These are phyloP conservation scores for Scheffersomyces illinoinensis DNA, from an alignment of 1,139 yeast genomes.

Conservation along the genomic window DNA sequence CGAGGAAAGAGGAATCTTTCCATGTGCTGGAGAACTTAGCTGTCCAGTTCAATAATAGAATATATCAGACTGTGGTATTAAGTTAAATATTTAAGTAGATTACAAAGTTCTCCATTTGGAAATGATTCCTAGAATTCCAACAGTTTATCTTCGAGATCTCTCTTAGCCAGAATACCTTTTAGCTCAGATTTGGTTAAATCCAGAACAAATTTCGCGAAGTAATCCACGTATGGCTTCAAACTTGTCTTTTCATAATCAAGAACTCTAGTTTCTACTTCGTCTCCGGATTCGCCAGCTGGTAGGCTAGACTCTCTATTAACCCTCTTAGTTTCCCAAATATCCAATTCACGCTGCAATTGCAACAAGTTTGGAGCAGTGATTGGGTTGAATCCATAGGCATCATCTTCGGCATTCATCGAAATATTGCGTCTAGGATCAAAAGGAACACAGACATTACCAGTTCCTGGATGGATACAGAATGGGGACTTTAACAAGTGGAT, in stretches of 20 bases:
- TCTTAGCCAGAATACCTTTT: slow-evolving; percentile 35
- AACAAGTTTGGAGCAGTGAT: slow-evolving; percentile 75
- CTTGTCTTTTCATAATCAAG: slow-evolving; percentile 65
- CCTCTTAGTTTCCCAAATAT: slow-evolving; percentile 41
- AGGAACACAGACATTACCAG: slow-evolving; percentile 98
- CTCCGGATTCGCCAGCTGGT: slow-evolving; percentile 23
- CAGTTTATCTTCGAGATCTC: slow-evolving; percentile 43
- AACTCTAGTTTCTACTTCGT: slow-evolving; percentile 22
- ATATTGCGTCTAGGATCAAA: slow-evolving; percentile 58
- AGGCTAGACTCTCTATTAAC: slow-evolving; percentile 28
- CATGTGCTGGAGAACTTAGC: slow-evolving; percentile 13
- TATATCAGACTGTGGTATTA: background rate
- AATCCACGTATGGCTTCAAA: slow-evolving; percentile 72
- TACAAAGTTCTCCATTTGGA: background rate
- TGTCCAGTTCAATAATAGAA: slow-evolving; percentile 21
- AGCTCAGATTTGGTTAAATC: slow-evolving; percentile 58
- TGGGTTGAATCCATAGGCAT: slow-evolving; percentile 68
- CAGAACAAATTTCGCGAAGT: slow-evolving; percentile 65
- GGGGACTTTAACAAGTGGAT: slow-evolving; percentile 95
- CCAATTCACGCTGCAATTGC: slow-evolving; percentile 56
- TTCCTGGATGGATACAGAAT: slow-evolving; percentile 96
- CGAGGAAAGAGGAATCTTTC: slow-evolving; percentile 13
- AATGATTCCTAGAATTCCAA: background rate
- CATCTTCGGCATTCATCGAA: slow-evolving; percentile 36
- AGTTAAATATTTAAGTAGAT: background rate